Percentiles rank a stretch among this genome's conserved stretches.
Conservation (phyloP, 495 filamentous ascomycete genomes). For the Copromyces sp. region DNA sequence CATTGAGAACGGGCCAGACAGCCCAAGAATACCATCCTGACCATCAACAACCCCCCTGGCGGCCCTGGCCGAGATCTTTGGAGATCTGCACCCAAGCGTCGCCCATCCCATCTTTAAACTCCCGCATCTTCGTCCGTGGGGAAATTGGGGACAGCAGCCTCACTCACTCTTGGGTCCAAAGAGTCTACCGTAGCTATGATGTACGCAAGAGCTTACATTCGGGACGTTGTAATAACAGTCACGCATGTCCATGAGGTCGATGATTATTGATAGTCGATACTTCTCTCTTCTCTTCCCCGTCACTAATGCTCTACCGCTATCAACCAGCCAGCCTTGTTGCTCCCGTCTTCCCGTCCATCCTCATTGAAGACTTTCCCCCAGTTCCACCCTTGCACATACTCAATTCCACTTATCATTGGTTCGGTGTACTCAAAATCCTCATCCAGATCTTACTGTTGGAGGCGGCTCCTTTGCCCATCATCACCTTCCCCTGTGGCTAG, state of each 20-base stretch:
- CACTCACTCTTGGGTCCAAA: not conserved
- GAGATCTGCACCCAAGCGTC: not conserved
- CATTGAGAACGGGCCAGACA: not conserved
- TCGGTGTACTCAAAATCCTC: not conserved
- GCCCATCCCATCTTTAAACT: not conserved
- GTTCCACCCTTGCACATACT: not conserved
- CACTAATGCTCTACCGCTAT: not conserved
- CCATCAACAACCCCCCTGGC: not conserved
- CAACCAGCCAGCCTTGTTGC: not conserved
- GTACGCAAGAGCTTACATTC: not conserved
- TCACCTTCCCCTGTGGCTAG: conserved; percentile 34
- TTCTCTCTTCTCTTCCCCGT: not conserved
- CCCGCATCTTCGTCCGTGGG: not conserved
- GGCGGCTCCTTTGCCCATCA: conserved; percentile 5
- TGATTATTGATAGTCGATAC: not conserved
- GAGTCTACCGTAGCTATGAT: not conserved
- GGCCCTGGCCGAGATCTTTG: not conserved
- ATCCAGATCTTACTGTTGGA: not conserved
- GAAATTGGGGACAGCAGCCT: not conserved
- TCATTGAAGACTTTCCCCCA: not conserved
- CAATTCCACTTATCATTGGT: not conserved
- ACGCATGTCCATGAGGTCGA: not conserved
- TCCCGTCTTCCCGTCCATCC: not conserved
- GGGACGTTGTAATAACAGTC: not conserved
- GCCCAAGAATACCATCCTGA: not conserved